Base-by-base conservation (phyloP, 441 rosid species). In the Biscutella laevigata region DNA sequence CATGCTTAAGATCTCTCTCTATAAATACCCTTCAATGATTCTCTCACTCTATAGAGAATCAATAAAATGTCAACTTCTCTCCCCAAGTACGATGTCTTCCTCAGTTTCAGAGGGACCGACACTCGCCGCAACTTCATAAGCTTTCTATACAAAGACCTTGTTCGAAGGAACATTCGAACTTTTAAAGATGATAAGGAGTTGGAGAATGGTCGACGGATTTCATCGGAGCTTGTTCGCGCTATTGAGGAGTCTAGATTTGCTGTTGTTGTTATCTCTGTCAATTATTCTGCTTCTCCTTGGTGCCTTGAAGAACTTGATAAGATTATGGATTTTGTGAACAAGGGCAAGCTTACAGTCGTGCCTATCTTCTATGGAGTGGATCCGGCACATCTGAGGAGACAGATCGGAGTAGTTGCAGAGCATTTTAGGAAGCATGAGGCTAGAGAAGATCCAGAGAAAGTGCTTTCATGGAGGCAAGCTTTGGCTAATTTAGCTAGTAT, bases 101-200 rank as follows among this genome's bases (percentile, higher is more conserved):
- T 81, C 2, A 81, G 81, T 52, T 83, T 78, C 61, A 71, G 81
- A 24, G 85, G 82, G 0, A 16, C 1, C 7, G 88, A 83, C 68
- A 71, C 77, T 4, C 76, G 88, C 26, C 11, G 11, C 0, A 34
- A 13, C 56, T 44, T 83, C 57, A 67, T 70, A 26, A 21, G 40
- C 0, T 66, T 60, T 7, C 76, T 83, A 51, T 71, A 53, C 59
- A 35, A 27, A 7, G 64, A 70, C 12, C 21, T 80, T 3, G 0
- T 6, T 0, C 17, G 59, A 10, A 47, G 22, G 0, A 61, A 60
- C 0, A 66, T 80, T 21, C 68, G 65, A n/a, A 48, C 74, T 0
- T 80, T 80, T 65, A 77, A 57, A 24, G 83, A 77, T 49, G 70
- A 70, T 43, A 68, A 63, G 48, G 78, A 61, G 28, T 25, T 77